Conservation (phyloP, 768 basidiomycete genomes). For the Rhizopogon vinicolor region DNA sequence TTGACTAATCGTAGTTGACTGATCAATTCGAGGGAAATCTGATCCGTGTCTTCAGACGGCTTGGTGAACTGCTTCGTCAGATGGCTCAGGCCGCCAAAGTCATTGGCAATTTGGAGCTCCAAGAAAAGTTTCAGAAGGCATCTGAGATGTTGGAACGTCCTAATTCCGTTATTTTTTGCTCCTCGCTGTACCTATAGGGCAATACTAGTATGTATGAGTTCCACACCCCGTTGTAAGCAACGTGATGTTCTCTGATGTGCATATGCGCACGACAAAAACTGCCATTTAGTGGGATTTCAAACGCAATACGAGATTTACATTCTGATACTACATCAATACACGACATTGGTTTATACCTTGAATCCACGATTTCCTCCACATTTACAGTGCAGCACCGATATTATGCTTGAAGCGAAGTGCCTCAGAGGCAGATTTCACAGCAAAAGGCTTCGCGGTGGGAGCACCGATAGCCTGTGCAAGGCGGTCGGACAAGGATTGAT, state of each 20-base stretch:
- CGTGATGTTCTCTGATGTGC: too few relatives aligned
- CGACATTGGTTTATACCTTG: too few relatives aligned
- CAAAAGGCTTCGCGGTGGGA: constrained; percentile 52
- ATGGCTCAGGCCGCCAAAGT: constrained; percentile 96
- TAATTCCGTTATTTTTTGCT: constrained; percentile 91
- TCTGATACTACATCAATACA: not conserved
- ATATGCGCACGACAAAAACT: too few relatives aligned
- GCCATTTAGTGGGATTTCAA: too few relatives aligned
- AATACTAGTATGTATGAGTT: too few relatives aligned
- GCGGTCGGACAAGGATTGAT: constrained; percentile 68
- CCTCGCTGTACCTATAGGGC: constrained; percentile 69
- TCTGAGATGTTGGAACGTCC: constrained; percentile 92
- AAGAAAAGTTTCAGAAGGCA: constrained; percentile 90
- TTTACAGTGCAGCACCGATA: not conserved
- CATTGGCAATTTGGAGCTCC: constrained; percentile 90
- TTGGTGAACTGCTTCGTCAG: constrained; percentile 92
- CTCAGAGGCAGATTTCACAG: constrained; percentile 55
- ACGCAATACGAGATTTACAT: not conserved
- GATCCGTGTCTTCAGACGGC: constrained; percentile 91
- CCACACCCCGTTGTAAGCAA: too few relatives aligned
- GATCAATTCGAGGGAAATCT: constrained; percentile 97
- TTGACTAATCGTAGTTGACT: constrained; percentile 57
- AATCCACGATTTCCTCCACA: not conserved
- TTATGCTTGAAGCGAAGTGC: constrained; percentile 45
- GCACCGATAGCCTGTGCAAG: constrained; percentile 73